Evolutionary conservation across 73 alveolate species (phyloP), one percentile per base, ranked within the genome.

Genomic region (Halteria grandinella): DNA sequence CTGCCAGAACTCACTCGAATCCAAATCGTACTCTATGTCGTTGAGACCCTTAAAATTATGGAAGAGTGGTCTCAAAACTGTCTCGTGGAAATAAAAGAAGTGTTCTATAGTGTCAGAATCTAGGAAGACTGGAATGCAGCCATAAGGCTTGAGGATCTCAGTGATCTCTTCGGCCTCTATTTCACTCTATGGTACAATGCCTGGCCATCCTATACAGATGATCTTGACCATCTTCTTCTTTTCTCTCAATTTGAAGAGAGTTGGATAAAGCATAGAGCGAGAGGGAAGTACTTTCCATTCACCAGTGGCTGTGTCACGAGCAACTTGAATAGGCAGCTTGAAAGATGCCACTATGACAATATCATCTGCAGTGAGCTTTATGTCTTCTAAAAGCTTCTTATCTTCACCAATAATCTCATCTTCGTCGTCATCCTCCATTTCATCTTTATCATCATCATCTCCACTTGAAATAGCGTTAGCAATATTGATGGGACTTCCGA

Each of bases 11-110:
- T 55, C 87, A 2, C 27, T 24, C 18, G 40, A 41, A 28, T 75
- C 69, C 48, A 54, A 20, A 8, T 24, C 52, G 36, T 74, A 43
- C 34, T 59, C 84, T 27, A 72, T 73, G 74, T 76, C 88, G 47
- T 76, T 76, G 0, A 83, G 54, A 28, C 92, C 92, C 55, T 83
- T 83, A 73, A 73, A 83, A 41, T 83, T 83, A 36, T 83, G 78
- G 47, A 83, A 73, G 1, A 83, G 63, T 1, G 92, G 92, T 58
- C 66, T 48, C 29, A 83, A 55, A 40, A 73, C 64, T 21, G 60
- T 39, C 12, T 50, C 71, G 23, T 37, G 73, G 66, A 49, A 83
- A 41, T 29, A 29, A 2, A 49, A 28, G 73, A 48, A 83, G 4
- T 58, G 24, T 20, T 72, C 75, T 0, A 51, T 34, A 0, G 59